Conservation (phyloP, 345 rosid species). For the Hypericum perforatum region DNA sequence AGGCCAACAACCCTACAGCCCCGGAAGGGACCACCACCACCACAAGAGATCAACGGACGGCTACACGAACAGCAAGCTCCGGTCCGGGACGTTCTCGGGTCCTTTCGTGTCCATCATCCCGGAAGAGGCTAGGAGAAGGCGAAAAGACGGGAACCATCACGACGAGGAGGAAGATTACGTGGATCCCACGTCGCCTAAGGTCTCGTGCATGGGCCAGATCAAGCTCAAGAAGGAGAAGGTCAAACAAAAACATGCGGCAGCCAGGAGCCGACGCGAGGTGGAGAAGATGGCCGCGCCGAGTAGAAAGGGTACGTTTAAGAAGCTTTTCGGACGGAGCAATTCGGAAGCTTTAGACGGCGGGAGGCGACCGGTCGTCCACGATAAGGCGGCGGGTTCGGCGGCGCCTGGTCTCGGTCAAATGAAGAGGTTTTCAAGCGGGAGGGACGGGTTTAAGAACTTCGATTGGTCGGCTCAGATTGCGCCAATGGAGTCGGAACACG, state of each 20-base stretch:
- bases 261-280: background rate
- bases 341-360: background rate
- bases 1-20: slow-evolving; percentile 1
- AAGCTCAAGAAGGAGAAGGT: slow-evolving; percentile 1
- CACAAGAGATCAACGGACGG: background rate
- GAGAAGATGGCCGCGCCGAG: background rate
- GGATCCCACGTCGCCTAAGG: slow-evolving; percentile 1
- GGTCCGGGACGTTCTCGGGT: slow-evolving; percentile 4
- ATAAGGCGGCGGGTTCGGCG: background rate
- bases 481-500: slow-evolving; percentile 30
- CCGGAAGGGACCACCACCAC: background rate
- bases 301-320: background rate
- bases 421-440: slow-evolving; percentile 72
- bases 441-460: slow-evolving; percentile 32
- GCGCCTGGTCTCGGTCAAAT: slow-evolving; percentile 64
- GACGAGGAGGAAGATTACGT: background rate
- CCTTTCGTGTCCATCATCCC: background rate
- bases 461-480: slow-evolving; percentile 65
- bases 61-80: background rate
- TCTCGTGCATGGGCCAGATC: slow-evolving; percentile 6
- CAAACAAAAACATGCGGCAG: background rate
- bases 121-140: background rate
- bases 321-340: background rate
- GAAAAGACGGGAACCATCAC: background rate
- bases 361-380: background rate